Evolutionary conservation across 805 yeast genomes (phyloP).

Genomic region (Saccharomyces kudriavzevii): DNA sequence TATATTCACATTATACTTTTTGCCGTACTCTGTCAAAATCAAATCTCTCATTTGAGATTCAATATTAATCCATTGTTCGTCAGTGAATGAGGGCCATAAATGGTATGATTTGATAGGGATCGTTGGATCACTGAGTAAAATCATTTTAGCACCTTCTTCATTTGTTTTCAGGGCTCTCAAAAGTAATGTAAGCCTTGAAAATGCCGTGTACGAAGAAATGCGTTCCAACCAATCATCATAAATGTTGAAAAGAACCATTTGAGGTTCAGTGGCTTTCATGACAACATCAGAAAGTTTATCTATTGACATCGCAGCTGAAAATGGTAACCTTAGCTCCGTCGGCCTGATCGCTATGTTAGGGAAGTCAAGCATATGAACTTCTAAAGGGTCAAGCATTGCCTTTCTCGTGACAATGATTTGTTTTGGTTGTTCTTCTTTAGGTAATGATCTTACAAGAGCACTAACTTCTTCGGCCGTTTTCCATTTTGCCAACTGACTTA

Average conservation of each 20-base stretch:
- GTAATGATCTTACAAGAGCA: slow-evolving; percentile 78
- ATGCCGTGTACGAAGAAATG: slow-evolving; percentile 86
- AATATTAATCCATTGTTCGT: slow-evolving; percentile 86
- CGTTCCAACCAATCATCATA: slow-evolving; percentile 90
- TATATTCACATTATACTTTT: slow-evolving; percentile 76
- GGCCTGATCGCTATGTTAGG: slow-evolving; percentile 86
- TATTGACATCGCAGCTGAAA: slow-evolving; percentile 74
- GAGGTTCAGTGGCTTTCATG: slow-evolving; percentile 81
- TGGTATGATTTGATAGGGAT: slow-evolving; percentile 69
- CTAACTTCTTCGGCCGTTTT: slow-evolving; percentile 97
- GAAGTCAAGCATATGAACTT: slow-evolving; percentile 94
- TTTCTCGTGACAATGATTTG: slow-evolving; percentile 85
- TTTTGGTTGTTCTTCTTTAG: slow-evolving; percentile 89
- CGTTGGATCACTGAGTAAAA: slow-evolving; percentile 66
- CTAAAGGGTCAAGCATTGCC: slow-evolving; percentile 88
- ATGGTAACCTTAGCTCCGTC: slow-evolving; percentile 83
- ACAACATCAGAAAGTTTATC: slow-evolving; percentile 75
- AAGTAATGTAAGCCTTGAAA: slow-evolving; percentile 77
- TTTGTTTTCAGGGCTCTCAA: slow-evolving; percentile 74
- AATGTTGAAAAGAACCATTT: slow-evolving; percentile 81
- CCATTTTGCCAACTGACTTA: slow-evolving; percentile 93
- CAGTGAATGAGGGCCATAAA: slow-evolving; percentile 84
- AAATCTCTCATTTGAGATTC: slow-evolving; percentile 84
- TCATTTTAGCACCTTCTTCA: slow-evolving; percentile 65
- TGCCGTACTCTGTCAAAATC: slow-evolving; percentile 76